Percentiles rank a stretch among this genome's conserved stretches.
Conservation (phyloP, 768 basidiomycete genomes). For the Mycena crocata region DNA sequence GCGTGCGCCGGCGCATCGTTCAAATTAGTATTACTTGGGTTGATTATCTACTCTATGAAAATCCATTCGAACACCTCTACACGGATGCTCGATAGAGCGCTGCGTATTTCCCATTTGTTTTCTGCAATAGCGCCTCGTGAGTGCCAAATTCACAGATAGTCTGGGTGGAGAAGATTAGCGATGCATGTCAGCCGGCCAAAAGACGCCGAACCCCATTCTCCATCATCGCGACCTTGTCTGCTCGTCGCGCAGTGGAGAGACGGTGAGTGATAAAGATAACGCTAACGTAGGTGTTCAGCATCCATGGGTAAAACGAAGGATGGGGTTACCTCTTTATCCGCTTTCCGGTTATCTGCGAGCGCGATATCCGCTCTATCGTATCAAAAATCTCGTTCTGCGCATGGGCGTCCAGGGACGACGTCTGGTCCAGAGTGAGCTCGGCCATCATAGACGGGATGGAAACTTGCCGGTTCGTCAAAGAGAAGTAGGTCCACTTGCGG, state of each 20-base stretch:
- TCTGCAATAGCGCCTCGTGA: constrained; percentile 72
- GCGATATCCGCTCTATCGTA: constrained; percentile 75
- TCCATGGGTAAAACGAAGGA: too few relatives aligned
- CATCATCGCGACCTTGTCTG: constrained; percentile 91
- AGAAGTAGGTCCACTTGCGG: constrained; percentile 83
- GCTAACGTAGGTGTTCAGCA: too few relatives aligned
- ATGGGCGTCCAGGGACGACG: constrained; percentile 82
- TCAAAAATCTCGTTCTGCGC: constrained; percentile 86
- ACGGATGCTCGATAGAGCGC: constrained; percentile 77
- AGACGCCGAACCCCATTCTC: constrained; percentile 68
- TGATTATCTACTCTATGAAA: constrained; percentile 7
- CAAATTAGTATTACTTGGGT: background rate
- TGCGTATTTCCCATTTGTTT: constrained; percentile 74
- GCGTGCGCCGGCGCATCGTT: background rate
- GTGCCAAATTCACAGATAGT: constrained; percentile 82
- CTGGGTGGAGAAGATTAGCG: constrained; percentile 50
- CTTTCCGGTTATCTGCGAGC: constrained; percentile 62
- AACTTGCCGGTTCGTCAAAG: constrained; percentile 85
- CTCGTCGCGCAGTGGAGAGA: constrained; percentile 82
- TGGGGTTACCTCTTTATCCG: constrained; percentile 75
- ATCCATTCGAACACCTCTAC: constrained; percentile 41
- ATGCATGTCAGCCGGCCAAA: constrained; percentile 13
- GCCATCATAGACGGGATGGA: constrained; percentile 1
- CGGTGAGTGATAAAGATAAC: constrained; percentile 89
- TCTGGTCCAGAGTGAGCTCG: constrained; percentile 53